A percentile compares a stretch with the other conserved stretches of the same genome.
These are phyloP conservation scores for Aristolochia contorta DNA, from an alignment of 164 flowering plant genomes.

Conservation along the genomic window DNA sequence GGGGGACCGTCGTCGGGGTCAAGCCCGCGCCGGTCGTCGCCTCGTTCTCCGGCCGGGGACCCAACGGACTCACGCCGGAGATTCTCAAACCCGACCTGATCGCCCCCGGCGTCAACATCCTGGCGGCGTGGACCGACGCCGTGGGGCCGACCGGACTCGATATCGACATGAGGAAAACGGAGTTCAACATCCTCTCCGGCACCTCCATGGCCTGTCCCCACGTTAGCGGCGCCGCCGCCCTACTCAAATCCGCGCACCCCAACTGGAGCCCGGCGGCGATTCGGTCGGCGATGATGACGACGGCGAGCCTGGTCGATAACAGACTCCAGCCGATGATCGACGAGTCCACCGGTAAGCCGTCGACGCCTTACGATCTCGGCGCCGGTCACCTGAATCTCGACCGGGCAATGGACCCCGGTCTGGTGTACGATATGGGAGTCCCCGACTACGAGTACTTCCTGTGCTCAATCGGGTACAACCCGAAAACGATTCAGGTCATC, in stretches of 20 bases:
- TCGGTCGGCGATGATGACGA: slow-evolving; percentile 82
- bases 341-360: slow-evolving; percentile 52
- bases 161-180: slow-evolving; percentile 43
- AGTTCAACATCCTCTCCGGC: slow-evolving; percentile 76
- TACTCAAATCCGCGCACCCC: slow-evolving; percentile 70
- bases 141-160: slow-evolving; percentile 70
- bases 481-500: slow-evolving; percentile 55
- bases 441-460: slow-evolving; percentile 53
- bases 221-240: slow-evolving; percentile 78
- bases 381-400: slow-evolving; percentile 58
- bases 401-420: slow-evolving; percentile 72
- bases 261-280: slow-evolving; percentile 77
- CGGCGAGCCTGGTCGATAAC: slow-evolving; percentile 40
- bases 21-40: slow-evolving; percentile 87
- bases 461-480: slow-evolving; percentile 54
- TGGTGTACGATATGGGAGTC: slow-evolving; percentile 48
- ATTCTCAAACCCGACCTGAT: slow-evolving; percentile 75
- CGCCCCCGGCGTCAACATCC: slow-evolving; percentile 80
- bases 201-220: slow-evolving; percentile 90
- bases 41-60: slow-evolving; percentile 79
- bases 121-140: slow-evolving; percentile 78
- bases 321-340: slow-evolving; percentile 35
- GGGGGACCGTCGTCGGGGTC: slow-evolving; percentile 58
- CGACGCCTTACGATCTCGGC: slow-evolving; percentile 57
- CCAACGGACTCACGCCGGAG: slow-evolving; percentile 60